These are phyloP conservation scores for Entelexis sorbosivorans DNA, from an alignment of 1,139 yeast species.

Conservation along the genomic window DNA sequence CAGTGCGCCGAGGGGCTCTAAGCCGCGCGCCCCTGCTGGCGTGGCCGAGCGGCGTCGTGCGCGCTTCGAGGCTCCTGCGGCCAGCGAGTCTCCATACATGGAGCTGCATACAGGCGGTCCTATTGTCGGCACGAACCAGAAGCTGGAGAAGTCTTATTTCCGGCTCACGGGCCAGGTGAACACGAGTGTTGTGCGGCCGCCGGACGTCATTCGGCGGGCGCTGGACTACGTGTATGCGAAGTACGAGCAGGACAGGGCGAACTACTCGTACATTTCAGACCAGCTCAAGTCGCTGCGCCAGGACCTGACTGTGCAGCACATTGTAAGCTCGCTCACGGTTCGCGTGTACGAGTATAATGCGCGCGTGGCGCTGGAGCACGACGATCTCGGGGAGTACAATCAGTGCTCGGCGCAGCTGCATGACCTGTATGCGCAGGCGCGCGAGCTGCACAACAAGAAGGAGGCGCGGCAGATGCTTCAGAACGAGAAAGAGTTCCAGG, in stretches of 20 bases:
- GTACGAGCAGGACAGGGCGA: constrained; percentile 40
- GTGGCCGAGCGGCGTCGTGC: constrained; percentile 1
- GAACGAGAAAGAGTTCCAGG: constrained; percentile 13
- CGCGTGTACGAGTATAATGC: constrained; percentile 79
- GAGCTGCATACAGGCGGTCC: constrained; percentile 22
- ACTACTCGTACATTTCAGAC: constrained; percentile 70
- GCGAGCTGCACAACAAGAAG: background rate
- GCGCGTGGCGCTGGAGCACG: constrained; percentile 67
- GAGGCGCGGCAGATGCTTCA: background rate
- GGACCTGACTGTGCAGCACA: constrained; percentile 85
- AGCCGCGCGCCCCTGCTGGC: background rate
- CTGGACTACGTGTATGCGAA: constrained; percentile 45
- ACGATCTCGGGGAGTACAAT: constrained; percentile 86
- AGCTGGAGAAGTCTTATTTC: constrained; percentile 64
- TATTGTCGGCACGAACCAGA: constrained; percentile 55
- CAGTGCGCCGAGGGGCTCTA: background rate
- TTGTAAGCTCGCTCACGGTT: constrained; percentile 66
- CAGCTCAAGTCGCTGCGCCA: constrained; percentile 88
- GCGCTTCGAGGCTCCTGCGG: constrained; percentile 7
- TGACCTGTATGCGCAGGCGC: constrained; percentile 6
- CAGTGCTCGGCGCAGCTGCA: constrained; percentile 44
- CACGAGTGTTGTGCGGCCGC: constrained; percentile 72
- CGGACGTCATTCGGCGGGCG: constrained; percentile 47
- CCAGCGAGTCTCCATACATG: constrained; percentile 11
- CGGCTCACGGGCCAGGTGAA: constrained; percentile 88